Evolutionary conservation across 805 yeast species (phyloP), one percentile per base, ranked within the genome.

Genomic region (Trichomonascus vanleenenianus): DNA sequence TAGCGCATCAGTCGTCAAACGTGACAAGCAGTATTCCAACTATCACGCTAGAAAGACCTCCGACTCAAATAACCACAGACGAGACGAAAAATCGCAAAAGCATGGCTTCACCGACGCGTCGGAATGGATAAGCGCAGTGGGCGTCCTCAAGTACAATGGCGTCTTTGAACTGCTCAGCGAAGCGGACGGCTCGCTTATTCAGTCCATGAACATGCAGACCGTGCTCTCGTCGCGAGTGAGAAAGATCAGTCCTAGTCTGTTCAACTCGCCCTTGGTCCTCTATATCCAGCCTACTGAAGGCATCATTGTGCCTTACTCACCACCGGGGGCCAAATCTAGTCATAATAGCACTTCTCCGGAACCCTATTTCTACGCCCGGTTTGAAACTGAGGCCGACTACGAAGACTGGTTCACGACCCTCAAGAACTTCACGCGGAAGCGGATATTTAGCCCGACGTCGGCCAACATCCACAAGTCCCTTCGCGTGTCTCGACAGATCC

Each of bases 331-430:
- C 18, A 42, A 15, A 16, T 16, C 14, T 19, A 14, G 7, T 15
- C 16, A 6, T 41, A 32, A 16, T 19, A 20, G 39, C 31, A 14
- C 11, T n/a, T 35, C 20, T 20, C n/a, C 38, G 8, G 27, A 44
- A 25, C 27, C 22, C 36, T 32, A 40, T 16, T 45, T 54, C 15
- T 60, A 55, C 41, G 42, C 59, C 12, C 46, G 48, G 39, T 56
- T 60, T 40, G 36, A 33, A 8, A 47, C 48, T n/a, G 51, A 54
- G 15, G 50, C 51, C 19, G 65, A 60, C 34, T 55, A 51, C 30
- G 64, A 56, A 30, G 62, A 59, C 46, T 63, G 66, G 66, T 53
- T 58, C 35, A 54, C 61, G 4, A 51, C 60, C 3, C 44, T 62
- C 30, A 51, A 52, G 35, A 44, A 54, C 2, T 53, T 61, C 31